phyloP scores from a whole-genome alignment of 352 stramenopile genomes.

The Phytopythium ostracodes region DNA sequence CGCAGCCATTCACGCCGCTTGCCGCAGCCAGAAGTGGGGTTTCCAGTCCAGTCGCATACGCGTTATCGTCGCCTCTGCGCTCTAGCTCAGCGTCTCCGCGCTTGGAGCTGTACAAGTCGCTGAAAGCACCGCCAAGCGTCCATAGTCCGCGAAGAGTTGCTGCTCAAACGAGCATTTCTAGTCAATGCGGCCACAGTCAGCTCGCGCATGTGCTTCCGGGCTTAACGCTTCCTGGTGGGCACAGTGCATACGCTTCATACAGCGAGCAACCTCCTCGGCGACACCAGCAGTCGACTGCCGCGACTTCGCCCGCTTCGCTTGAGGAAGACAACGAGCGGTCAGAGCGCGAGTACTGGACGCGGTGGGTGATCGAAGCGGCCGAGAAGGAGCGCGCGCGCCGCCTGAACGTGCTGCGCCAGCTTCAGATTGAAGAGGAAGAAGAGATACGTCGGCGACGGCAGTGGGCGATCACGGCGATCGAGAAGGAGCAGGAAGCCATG shows the following conservation, averaged over 20 bases:
- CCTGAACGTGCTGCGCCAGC: constrained; percentile 56
- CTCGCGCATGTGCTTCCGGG: neutral
- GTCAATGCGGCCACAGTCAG: too few relatives aligned
- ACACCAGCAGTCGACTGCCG: neutral
- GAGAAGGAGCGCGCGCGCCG: constrained; percentile 73
- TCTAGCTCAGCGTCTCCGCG: neutral
- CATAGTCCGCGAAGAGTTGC: neutral
- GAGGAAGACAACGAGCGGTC: constrained; percentile 7
- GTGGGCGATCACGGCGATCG: constrained; percentile 77
- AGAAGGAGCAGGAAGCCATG: constrained; percentile 78
- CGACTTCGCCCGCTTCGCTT: neutral
- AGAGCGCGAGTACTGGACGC: constrained; percentile 74
- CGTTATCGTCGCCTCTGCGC: neutral
- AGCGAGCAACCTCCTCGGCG: neutral
- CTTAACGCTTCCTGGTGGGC: neutral
- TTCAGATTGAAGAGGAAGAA: constrained; percentile 73
- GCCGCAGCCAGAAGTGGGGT: neutral
- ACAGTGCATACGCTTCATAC: neutral
- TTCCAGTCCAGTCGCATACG: neutral
- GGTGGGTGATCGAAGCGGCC: constrained; percentile 76
- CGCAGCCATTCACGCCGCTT: neutral
- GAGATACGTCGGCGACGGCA: constrained; percentile 57
- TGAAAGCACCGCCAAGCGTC: neutral
- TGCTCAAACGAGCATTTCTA: neutral
- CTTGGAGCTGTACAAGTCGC: neutral